phyloP scores from a whole-genome alignment of 1,284 basidiomycete species.

The Peniophora sp. region DNA sequence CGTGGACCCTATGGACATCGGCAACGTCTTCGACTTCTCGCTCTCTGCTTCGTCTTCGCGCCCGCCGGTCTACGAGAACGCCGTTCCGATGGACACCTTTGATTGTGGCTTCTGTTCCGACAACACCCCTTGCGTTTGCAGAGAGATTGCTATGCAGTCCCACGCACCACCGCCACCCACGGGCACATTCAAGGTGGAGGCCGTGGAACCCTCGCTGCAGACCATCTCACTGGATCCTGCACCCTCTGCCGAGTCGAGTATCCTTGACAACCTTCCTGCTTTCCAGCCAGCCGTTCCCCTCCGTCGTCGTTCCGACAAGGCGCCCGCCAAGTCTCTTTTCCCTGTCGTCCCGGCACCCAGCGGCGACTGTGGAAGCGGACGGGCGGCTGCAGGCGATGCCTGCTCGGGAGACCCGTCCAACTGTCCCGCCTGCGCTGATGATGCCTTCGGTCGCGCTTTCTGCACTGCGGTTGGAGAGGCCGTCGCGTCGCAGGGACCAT shows the following conservation, averaged over 20 bases:
- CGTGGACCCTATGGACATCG: constrained; percentile 20
- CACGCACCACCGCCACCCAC: constrained; percentile 10
- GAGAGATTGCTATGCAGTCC: constrained; percentile 44
- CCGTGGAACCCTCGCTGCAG: constrained; percentile 15
- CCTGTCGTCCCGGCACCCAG: constrained; percentile 26
- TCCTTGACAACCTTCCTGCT: constrained; percentile 68
- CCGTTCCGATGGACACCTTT: constrained; percentile 24
- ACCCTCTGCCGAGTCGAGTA: constrained; percentile 29
- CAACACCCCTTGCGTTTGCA: constrained; percentile 66
- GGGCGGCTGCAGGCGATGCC: constrained; percentile 17
- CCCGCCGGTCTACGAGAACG: constrained; percentile 23
- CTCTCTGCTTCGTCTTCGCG: constrained; percentile 15
- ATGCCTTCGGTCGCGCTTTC: constrained; percentile 81
- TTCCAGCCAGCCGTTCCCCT: constrained; percentile 75
- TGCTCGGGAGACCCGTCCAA: constrained; percentile 60
- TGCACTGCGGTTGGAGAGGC: constrained; percentile 68
- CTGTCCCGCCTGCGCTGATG: constrained; percentile 73
- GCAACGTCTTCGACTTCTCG: constrained; percentile 25
- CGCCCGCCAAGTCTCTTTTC: constrained; percentile 41
- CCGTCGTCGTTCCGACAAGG: constrained; percentile 39
- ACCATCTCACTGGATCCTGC: constrained; percentile 7
- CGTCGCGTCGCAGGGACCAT: constrained; percentile 39
- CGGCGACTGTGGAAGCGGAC: constrained; percentile 34
- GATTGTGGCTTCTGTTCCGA: constrained; percentile 69
- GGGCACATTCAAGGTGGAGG: constrained; percentile 27